A percentile compares a stretch with the other conserved stretches of the same genome.
These are phyloP conservation scores for Ophiostoma pallidulum DNA, from an alignment of 2,329 filamentous ascomycete genomes.

Conservation along the genomic window DNA sequence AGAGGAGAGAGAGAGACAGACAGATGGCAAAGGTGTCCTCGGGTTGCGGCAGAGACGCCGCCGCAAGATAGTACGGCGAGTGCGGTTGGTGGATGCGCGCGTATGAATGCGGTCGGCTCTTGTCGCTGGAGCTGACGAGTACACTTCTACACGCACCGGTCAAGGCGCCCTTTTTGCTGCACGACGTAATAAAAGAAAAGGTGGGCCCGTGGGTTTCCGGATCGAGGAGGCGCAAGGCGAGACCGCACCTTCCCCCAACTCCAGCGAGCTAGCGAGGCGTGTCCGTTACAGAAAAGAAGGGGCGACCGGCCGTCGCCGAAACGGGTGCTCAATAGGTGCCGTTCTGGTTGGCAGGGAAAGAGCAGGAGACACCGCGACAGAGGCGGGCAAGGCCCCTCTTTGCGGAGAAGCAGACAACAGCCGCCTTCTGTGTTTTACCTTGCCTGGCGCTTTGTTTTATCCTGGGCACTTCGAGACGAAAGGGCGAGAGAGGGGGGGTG, in stretches of 20 bases:
- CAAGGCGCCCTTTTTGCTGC: too few relatives aligned
- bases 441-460: conserved; percentile 5
- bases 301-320: conserved; percentile 7
- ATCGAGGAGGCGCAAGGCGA: background rate
- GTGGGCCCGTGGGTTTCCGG: background rate
- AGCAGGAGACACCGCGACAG: background rate
- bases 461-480: conserved; percentile 7
- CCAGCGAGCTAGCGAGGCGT: too few relatives aligned
- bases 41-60: too few relatives aligned
- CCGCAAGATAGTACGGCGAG: too few relatives aligned
- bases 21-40: conserved; percentile 9
- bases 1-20: background rate
- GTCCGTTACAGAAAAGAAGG: too few relatives aligned
- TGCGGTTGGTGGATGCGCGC: background rate
- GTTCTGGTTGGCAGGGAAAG: background rate
- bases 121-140: too few relatives aligned
- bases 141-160: too few relatives aligned
- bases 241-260: too few relatives aligned
- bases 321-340: conserved; percentile 9
- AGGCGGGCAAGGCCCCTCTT: too few relatives aligned
- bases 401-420: too few relatives aligned
- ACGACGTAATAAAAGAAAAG: background rate
- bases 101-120: too few relatives aligned
- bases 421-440: conserved; percentile 1
- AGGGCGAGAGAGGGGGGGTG: too few relatives aligned